Percentiles rank a stretch among this genome's conserved stretches.
Conservation (phyloP, 192 early-diverging fungal species). For the Coemansia sp. region DNA sequence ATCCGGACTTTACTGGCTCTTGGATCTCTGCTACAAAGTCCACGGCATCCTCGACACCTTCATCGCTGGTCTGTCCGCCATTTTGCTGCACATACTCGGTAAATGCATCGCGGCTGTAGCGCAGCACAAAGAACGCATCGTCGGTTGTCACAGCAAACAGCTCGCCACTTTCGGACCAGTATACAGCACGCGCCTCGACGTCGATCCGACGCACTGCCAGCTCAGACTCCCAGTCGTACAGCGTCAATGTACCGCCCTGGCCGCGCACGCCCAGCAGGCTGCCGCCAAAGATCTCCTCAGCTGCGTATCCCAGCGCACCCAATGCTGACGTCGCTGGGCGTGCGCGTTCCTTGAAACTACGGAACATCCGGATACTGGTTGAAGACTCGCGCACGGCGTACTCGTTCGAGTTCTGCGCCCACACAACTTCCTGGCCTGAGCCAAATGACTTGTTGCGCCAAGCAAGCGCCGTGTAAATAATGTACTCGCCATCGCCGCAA, state of each 20-base stretch:
- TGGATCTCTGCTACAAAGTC: constrained; percentile 92
- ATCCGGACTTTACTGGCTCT: constrained; percentile 89
- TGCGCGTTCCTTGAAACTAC: constrained; percentile 92
- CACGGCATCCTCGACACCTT: constrained; percentile 95
- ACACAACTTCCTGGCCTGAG: constrained; percentile 92
- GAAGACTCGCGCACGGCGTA: constrained; percentile 96
- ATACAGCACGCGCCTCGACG: constrained; percentile 82
- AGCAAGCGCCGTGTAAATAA: constrained; percentile 98
- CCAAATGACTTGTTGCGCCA: constrained; percentile 99
- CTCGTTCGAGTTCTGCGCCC: constrained; percentile 94
- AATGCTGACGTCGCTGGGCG: constrained; percentile 56
- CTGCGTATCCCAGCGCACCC: constrained; percentile 71
- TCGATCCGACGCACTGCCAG: constrained; percentile 90
- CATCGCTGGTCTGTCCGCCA: constrained; percentile 74
- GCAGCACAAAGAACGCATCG: constrained; percentile 93
- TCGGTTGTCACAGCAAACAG: constrained; percentile 90
- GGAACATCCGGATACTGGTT: constrained; percentile 85
- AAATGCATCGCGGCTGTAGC: constrained; percentile 88
- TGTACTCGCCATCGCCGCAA: constrained; percentile 98
- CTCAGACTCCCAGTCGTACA: constrained; percentile 99
- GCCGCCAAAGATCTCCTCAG: constrained; percentile 95
- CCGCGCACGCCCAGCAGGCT: constrained; percentile 82
- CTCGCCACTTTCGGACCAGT: constrained; percentile 95
- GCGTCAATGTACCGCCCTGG: constrained; percentile 73
- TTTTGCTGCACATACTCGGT: constrained; percentile 67